Conservation (phyloP, 2,329 filamentous ascomycete species). For the Colletotrichum tamarilloi region DNA sequence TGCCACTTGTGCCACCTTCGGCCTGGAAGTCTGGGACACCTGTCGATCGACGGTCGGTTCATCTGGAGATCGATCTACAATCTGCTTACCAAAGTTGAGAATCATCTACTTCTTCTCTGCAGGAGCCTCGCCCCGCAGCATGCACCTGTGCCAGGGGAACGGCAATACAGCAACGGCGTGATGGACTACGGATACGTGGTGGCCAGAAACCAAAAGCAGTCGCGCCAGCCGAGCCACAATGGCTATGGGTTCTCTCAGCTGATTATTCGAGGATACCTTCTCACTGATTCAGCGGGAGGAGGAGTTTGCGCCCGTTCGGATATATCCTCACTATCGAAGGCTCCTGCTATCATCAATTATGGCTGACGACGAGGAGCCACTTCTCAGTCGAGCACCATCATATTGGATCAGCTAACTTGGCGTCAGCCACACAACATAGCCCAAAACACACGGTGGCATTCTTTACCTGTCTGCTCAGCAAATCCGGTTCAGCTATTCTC, state of each 20-base stretch:
- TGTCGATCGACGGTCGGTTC: conserved; percentile 29
- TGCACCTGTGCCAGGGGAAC: background rate
- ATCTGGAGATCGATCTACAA: conserved; percentile 34
- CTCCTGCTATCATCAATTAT: background rate
- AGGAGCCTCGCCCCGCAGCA: conserved; percentile 28
- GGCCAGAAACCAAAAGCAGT: background rate
- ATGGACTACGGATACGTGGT: background rate
- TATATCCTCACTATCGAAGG: background rate
- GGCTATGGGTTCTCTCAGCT: no score
- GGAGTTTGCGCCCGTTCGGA: background rate
- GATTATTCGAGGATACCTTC: background rate
- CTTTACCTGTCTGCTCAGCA: background rate
- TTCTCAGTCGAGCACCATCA: background rate
- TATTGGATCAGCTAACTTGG: background rate
- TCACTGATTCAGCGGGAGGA: background rate
- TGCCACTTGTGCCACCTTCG: conserved; percentile 16
- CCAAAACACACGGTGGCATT: background rate
- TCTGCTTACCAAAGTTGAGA: conserved; percentile 21
- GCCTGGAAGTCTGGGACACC: conserved; percentile 9
- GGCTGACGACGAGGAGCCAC: background rate
- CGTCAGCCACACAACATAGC: conserved; percentile 17
- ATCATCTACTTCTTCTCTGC: conserved; percentile 12
- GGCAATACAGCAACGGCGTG: background rate
- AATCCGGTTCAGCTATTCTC: background rate
- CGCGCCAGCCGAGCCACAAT: no score